These are phyloP conservation scores for Lasiosphaeria miniovina DNA, from an alignment of 495 filamentous ascomycete genomes.

Conservation along the genomic window DNA sequence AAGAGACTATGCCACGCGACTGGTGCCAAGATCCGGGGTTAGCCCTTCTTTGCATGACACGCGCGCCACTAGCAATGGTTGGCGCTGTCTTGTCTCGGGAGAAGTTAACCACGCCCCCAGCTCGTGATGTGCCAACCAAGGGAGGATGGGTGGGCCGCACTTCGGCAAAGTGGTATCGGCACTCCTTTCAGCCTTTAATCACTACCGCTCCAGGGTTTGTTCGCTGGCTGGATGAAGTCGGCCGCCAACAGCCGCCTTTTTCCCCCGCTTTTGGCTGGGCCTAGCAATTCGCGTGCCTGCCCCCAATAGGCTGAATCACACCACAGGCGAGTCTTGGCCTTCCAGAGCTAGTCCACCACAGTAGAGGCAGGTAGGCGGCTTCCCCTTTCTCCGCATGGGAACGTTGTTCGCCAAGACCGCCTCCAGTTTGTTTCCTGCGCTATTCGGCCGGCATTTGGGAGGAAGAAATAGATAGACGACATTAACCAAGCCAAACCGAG, in stretches of 20 bases:
- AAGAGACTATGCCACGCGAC: neutral
- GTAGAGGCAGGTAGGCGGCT: neutral
- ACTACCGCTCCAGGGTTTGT: neutral
- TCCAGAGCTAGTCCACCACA: neutral
- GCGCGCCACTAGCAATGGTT: neutral
- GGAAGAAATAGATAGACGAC: neutral
- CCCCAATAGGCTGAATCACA: neutral
- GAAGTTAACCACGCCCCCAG: neutral
- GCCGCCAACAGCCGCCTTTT: neutral
- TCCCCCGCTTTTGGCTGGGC: neutral
- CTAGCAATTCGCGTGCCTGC: neutral
- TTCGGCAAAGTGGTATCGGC: neutral
- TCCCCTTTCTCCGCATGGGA: slow-evolving; percentile 1
- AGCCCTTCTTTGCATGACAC: neutral
- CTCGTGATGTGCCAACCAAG: neutral
- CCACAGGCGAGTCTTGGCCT: neutral
- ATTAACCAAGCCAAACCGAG: neutral
- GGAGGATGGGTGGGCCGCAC: neutral
- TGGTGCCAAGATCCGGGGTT: slow-evolving; percentile 1
- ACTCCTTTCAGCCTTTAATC: neutral
- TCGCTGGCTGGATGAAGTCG: neutral
- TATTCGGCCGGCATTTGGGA: slow-evolving; percentile 1
- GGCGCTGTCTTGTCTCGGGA: neutral
- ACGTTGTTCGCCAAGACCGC: neutral
- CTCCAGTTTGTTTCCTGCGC: neutral